Conservation (phyloP, 768 basidiomycete species). For the Gloeopeniophorella convolvens region DNA sequence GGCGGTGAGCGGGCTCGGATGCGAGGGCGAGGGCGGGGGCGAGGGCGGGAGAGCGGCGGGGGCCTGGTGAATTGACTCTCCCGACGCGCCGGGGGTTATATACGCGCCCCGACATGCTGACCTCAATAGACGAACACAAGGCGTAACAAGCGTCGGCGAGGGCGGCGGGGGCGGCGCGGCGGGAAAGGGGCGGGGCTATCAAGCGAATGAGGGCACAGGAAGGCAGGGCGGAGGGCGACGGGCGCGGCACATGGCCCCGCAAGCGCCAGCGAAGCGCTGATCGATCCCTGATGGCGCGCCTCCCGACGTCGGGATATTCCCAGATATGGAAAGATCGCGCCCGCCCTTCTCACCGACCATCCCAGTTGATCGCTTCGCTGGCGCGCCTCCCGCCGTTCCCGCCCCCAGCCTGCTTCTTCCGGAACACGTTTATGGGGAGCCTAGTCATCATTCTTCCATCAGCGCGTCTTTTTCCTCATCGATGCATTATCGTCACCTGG, state of each 20-base stretch:
- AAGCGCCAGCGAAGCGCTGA: not conserved
- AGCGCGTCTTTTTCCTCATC: no score
- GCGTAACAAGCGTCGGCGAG: not conserved
- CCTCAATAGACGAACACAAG: not conserved
- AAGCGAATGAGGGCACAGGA: not conserved
- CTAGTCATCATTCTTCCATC: no score
- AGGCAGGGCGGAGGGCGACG: not conserved
- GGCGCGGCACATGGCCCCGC: not conserved
- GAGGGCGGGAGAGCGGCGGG: not conserved
- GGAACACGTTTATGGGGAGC: no score
- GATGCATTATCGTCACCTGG: no score
- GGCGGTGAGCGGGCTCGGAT: no score
- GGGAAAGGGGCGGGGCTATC: no score
- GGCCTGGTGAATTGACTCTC: not conserved
- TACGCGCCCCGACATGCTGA: not conserved
- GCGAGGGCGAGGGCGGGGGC: not conserved
- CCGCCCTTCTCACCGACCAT: not conserved
- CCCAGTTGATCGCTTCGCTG: not conserved
- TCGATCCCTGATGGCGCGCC: not conserved
- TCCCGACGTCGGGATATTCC: constrained; percentile 2
- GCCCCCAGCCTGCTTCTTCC: no score
- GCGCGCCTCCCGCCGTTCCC: no score
- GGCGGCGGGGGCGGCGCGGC: not conserved
- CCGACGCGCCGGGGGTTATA: constrained; percentile 2
- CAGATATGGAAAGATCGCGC: constrained; percentile 1